Base-by-base conservation (phyloP, 495 filamentous ascomycete genomes). In the Choiromyces venosus region DNA sequence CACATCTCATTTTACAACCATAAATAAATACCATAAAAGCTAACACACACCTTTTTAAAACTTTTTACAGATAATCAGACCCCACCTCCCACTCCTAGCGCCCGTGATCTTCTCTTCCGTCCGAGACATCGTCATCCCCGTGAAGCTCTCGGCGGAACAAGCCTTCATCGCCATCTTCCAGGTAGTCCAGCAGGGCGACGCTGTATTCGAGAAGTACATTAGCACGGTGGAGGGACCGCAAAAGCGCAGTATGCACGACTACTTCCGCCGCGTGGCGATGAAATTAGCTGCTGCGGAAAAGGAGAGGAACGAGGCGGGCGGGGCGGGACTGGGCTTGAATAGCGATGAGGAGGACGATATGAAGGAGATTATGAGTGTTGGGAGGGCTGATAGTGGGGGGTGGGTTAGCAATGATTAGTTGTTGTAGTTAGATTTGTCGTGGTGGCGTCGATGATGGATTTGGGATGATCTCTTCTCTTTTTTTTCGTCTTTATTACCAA, bases 61-160 rank as follows among this genome's bases (percentile, higher is more conserved):
- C 40, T 25, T 65, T 36, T 56, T 21, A 36, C 46, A 81, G 73
- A 79, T 95, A 79, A 87, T 91, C 35, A 87, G 90, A 16, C 92
- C 93, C 29, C 93, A 97, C 80, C 86, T 98, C 67, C 82, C 87
- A 19, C 83, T 92, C 0, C 87, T 99, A 29, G 90, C 91, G 0
- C 90, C 91, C 19, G 90, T 93, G 2, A 88, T 97, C 56, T 99
- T 99, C 80, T 90, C 92, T 38, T 90, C 90, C 65, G 95, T 99
- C 29, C 90, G 95, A 40, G 95, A 98, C 81, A 86, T 90, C 56
- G 88, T 98, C n/a, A 98, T 99, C 68, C 96, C 96, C 7, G 90
- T 99, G 76, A 99, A 99, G 82, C 86, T 99, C 37, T 91, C 96
- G 4, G 93, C 95, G 18, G 95, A 99, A 83, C 94, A 94, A 2